Conservation (phyloP, 345 rosid species). For the Gossypium raimondii region DNA sequence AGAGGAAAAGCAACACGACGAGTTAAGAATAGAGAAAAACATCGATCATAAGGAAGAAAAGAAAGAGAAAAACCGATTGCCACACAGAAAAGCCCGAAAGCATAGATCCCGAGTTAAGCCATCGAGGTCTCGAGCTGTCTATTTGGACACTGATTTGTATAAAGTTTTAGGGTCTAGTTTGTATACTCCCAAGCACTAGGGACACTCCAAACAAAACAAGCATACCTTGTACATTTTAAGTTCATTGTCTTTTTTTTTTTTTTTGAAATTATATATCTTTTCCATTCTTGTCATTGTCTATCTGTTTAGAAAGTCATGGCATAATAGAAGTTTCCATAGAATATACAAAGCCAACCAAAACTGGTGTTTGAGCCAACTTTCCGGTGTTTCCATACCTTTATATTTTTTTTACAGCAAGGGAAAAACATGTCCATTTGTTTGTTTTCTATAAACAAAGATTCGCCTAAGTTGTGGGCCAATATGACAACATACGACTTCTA, state of each 20-base stretch:
- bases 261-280: neutral
- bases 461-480: neutral
- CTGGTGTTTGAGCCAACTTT: neutral
- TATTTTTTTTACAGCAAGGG: no score
- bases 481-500: neutral
- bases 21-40: neutral
- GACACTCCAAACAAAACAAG: neutral
- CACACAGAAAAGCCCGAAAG: conserved; percentile 23
- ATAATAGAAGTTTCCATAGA: conserved; percentile 9
- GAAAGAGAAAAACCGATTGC: conserved; percentile 11
- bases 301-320: neutral
- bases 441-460: no score
- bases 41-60: conserved; percentile 13
- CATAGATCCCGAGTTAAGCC: conserved; percentile 34
- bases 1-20: neutral
- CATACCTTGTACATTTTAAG: neutral
- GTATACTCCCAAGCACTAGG: conserved; percentile 35
- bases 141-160: conserved; percentile 71
- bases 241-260: neutral
- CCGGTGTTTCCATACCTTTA: no score
- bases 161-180: conserved; percentile 51
- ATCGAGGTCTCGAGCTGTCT: conserved; percentile 49
- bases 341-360: neutral
- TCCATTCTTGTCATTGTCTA: neutral
- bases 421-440: no score